Conservation (phyloP, 768 basidiomycete genomes). For the Trametes cingulata region DNA sequence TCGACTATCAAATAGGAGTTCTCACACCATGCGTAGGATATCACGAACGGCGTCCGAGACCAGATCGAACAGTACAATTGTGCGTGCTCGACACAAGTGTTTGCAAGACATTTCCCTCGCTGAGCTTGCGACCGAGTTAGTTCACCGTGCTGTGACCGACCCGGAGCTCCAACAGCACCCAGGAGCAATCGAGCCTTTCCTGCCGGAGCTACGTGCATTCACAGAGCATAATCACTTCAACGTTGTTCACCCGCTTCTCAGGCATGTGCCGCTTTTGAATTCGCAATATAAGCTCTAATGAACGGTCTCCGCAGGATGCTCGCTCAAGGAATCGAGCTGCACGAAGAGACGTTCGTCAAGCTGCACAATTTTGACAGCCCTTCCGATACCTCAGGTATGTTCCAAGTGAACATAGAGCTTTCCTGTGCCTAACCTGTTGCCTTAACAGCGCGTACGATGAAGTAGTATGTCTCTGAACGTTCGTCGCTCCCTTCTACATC, state of each 20-base stretch:
- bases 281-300: neutral
- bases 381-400: constrained; percentile 39
- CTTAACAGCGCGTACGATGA: constrained; percentile 45
- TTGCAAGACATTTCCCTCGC: neutral
- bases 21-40: constrained; percentile 42
- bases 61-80: constrained; percentile 66
- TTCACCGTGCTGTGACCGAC: constrained; percentile 37
- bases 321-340: constrained; percentile 46
- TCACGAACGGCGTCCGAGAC: constrained; percentile 61
- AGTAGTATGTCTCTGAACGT: constrained; percentile 40
- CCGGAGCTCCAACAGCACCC: constrained; percentile 32
- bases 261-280: constrained; percentile 12
- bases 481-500: too few relatives aligned
- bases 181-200: constrained; percentile 27
- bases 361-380: constrained; percentile 39
- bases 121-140: constrained; percentile 11
- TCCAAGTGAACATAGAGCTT: neutral
- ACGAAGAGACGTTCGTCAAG: constrained; percentile 44
- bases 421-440: neutral
- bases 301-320: constrained; percentile 28
- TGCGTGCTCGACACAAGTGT: constrained; percentile 24
- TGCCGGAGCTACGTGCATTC: constrained; percentile 34
- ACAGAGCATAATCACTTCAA: constrained; percentile 32
- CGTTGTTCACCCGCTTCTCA: constrained; percentile 30
- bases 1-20: neutral